Percentiles rank a stretch among this genome's conserved stretches.
phyloP scores from a whole-genome alignment of 805 yeast genomes.

The Ogataea pilisensis region DNA sequence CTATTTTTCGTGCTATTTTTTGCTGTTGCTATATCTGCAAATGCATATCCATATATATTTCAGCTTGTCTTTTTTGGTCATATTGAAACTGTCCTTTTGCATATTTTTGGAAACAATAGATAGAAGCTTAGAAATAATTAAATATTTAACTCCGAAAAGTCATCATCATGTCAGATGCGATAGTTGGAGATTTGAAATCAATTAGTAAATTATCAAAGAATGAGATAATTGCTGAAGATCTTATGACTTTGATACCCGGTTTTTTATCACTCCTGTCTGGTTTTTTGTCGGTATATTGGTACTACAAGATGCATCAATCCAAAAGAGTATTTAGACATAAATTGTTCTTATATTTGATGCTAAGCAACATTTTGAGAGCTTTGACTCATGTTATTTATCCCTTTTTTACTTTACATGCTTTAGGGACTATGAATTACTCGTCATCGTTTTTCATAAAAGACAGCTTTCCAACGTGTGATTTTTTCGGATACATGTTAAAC shows the following conservation, averaged over 20 bases:
- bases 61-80: too few species aligned
- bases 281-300: conserved; percentile 16
- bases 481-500: conserved; percentile 17
- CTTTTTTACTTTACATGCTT: conserved; percentile 8
- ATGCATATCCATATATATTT: too few species aligned
- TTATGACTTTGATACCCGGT: conserved; percentile 13
- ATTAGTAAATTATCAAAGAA: conserved; percentile 3
- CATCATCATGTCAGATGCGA: background rate
- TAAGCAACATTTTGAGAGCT: conserved; percentile 11
- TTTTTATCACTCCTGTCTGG: conserved; percentile 13
- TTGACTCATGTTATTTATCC: conserved; percentile 14
- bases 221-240: conserved; percentile 5
- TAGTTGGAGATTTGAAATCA: background rate
- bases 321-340: conserved; percentile 15
- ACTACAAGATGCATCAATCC: conserved; percentile 13
- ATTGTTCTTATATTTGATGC: conserved; percentile 11
- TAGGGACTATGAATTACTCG: conserved; percentile 2
- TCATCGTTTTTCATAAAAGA: conserved; percentile 5
- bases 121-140: too few species aligned
- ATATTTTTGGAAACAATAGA: too few species aligned
- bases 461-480: conserved; percentile 14
- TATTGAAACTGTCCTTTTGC: too few species aligned
- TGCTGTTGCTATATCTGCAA: too few species aligned
- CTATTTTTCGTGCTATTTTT: too few species aligned
- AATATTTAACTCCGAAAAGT: too few species aligned